phyloP scores from a whole-genome alignment of 2,329 filamentous ascomycete species.

The Scedosporium boydii region DNA sequence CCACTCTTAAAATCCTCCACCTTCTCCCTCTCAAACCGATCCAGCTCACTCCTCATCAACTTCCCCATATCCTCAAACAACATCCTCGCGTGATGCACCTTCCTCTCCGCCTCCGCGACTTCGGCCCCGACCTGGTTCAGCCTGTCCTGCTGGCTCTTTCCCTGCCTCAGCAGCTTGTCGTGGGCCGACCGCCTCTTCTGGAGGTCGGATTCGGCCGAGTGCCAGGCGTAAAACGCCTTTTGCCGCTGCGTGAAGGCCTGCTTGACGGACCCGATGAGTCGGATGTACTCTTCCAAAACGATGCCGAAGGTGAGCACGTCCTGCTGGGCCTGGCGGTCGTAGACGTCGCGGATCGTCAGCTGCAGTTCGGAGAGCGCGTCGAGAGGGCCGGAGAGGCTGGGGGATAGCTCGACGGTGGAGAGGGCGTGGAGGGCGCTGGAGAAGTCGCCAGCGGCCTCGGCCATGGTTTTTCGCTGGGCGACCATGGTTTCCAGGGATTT shows the following conservation, averaged over 20 bases:
- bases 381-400: conserved; percentile 76
- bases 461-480: conserved; percentile 80
- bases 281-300: conserved; percentile 96
- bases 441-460: conserved; percentile 89
- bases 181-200: conserved; percentile 82
- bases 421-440: conserved; percentile 87
- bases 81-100: conserved; percentile 79
- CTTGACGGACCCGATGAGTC: conserved; percentile 90
- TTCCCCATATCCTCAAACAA: conserved; percentile 97
- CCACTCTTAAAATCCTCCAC: conserved; percentile 98
- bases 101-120: conserved; percentile 88
- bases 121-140: conserved; percentile 87
- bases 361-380: conserved; percentile 91
- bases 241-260: conserved; percentile 86
- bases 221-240: conserved; percentile 93
- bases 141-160: conserved; percentile 90
- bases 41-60: conserved; percentile 81
- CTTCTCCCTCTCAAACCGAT: conserved; percentile 92
- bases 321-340: conserved; percentile 93
- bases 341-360: conserved; percentile 86
- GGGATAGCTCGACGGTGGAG: conserved; percentile 85
- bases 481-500: conserved; percentile 95
- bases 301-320: conserved; percentile 94
- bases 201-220: conserved; percentile 78
- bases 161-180: conserved; percentile 91